Evolutionary conservation across 2,329 filamentous ascomycete genomes (phyloP).

Genomic region (Neoascochyta sp.): DNA sequence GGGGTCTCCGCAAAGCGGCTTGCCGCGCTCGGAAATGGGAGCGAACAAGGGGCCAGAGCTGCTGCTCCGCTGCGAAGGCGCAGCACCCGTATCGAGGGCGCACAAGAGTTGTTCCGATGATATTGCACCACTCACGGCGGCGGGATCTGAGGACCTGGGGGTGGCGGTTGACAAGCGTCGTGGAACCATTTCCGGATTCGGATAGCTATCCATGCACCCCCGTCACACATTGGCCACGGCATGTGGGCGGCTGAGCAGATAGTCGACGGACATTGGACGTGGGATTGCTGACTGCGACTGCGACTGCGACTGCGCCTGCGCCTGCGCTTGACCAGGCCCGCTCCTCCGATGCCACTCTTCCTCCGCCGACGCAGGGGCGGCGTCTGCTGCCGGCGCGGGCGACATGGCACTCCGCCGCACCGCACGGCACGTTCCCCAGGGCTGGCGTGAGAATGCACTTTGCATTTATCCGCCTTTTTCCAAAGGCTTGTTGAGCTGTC

Average conservation of each 20-base stretch:
- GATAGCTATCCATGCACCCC: too few species aligned
- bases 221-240: slow-evolving; percentile 10
- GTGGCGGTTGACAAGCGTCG: too few species aligned
- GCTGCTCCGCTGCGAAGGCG: slow-evolving; percentile 7
- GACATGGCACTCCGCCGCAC: too few species aligned
- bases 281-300: too few species aligned
- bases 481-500: slow-evolving; percentile 9
- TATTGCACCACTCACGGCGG: slow-evolving; percentile 11
- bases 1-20: slow-evolving; percentile 18
- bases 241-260: slow-evolving; percentile 11
- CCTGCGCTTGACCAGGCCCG: slow-evolving; percentile 7
- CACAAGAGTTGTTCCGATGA: slow-evolving; percentile 9
- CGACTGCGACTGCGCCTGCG: too few species aligned
- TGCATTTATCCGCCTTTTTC: slow-evolving; percentile 3
- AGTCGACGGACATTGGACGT: too few species aligned
- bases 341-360: slow-evolving; percentile 1
- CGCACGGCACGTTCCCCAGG: not conserved
- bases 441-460: not conserved
- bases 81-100: slow-evolving; percentile 10
- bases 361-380: too few species aligned
- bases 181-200: slow-evolving; percentile 7
- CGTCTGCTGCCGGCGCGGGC: too few species aligned
- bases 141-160: slow-evolving; percentile 5
- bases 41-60: slow-evolving; percentile 14
- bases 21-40: slow-evolving; percentile 7